Base-by-base conservation (phyloP, 257 asterid genomes). In the Agastache rugosa region DNA sequence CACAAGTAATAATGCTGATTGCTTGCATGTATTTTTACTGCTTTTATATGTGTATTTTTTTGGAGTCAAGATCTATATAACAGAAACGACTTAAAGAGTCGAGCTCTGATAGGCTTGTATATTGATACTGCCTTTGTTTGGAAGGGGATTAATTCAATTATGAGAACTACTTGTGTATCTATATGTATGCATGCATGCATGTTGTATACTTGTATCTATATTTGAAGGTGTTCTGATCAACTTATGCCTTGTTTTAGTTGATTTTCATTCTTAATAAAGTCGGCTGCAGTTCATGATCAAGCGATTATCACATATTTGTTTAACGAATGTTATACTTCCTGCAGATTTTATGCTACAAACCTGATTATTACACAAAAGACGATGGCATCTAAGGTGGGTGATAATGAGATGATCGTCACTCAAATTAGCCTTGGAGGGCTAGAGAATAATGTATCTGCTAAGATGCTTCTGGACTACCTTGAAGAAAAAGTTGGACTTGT, bases 371-470 rank as follows among this genome's bases (percentile, higher is more conserved):
- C 34, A 41, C 37, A 35, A 48, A 67, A n/a, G 63, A 75, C 19
- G 58, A 87, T 93, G 98, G 90, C 81, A 61, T 86, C 89, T 39
- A 69, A 74, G 74, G 42, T 70, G 58, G 51, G 83, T 34, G 89
- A 81, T 17, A 83, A 70, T 16, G 80, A 81, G 51, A 53, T 83
- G 80, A 72, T 88, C 35, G 87, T 89, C 37, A 88, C 96, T 61
- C 99, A 95, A 79, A 88, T 95, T 55, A 84, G 97, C 69, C 89
- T 89, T 50, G 99, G 94, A 64, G 98, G 97, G 62, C 78, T 92
- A 15, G 81, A 68, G 20, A 63, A 73, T 31, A 6, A 77, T 76
- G 86, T 88, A 71, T 87, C 94, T 9, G 99, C 98, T 62, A 81
- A 82, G 74, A 71, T 54, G 80, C 96, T 95, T 61, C 55, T 64